Evolutionary conservation across 2,329 filamentous ascomycete genomes (phyloP).

Genomic region (Exophiala oligosperma): DNA sequence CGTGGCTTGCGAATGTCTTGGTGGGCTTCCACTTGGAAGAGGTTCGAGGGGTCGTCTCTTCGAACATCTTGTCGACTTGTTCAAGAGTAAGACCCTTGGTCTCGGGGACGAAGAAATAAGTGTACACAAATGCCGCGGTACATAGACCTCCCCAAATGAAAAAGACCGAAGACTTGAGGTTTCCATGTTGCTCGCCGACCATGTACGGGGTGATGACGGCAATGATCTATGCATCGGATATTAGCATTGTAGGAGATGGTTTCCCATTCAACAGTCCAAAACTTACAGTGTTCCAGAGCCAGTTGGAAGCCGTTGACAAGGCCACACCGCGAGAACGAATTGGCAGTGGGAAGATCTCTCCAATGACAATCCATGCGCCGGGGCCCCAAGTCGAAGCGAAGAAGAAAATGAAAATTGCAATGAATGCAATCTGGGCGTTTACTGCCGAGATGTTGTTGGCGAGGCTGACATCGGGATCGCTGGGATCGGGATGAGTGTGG

Average conservation of each 20-base stretch:
- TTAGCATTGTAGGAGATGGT: constrained; percentile 16
- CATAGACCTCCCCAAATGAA: constrained; percentile 82
- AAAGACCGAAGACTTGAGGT: constrained; percentile 69
- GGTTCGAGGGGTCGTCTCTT: constrained; percentile 64
- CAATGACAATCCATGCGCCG: constrained; percentile 70
- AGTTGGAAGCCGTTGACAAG: constrained; percentile 85
- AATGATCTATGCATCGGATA: constrained; percentile 56
- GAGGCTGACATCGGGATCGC: constrained; percentile 80
- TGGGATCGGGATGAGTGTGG: constrained; percentile 74
- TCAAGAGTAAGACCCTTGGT: constrained; percentile 55
- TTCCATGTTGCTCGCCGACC: constrained; percentile 61
- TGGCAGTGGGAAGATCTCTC: constrained; percentile 86
- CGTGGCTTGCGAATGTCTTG: constrained; percentile 64
- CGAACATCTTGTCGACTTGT: constrained; percentile 1
- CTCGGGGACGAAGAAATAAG: constrained; percentile 73
- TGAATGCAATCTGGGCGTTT: constrained; percentile 77
- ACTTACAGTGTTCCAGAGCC: constrained; percentile 79
- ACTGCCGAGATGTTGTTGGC: constrained; percentile 48
- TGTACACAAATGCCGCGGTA: constrained; percentile 66
- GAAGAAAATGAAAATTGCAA: constrained; percentile 90
- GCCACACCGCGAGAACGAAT: constrained; percentile 86
- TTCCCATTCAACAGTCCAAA: not conserved
- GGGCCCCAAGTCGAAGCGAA: constrained; percentile 90
- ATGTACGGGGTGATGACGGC: constrained; percentile 48
- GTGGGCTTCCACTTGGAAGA: constrained; percentile 75